Base-by-base conservation (phyloP, 2,329 filamentous ascomycete genomes). In the Cladosporium phlei region DNA sequence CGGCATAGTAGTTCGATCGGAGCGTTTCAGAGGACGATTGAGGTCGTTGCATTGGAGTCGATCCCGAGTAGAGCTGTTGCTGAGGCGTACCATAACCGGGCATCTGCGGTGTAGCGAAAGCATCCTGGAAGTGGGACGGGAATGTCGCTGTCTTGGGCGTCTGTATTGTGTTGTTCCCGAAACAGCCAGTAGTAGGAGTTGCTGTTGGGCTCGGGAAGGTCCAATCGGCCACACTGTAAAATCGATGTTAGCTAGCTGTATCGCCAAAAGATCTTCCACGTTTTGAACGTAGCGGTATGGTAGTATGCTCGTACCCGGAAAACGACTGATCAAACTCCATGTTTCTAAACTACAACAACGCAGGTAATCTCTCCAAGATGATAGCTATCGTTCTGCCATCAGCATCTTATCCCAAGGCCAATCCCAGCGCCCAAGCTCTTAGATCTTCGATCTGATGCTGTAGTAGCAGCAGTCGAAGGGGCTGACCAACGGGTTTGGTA, bases 131-230 rank as follows among this genome's bases (percentile, higher is more conserved):
- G 52, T 74, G 69, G 12, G 69, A 57, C 52, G 69, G 58, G 56
- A 64, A 61, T 56, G 59, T 60, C 28, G 67, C 65, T 8, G 66
- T 66, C 55, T 68, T 71, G 30, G 72, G 72, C 25, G 72, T 74
- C 50, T 70, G 69, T 49, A 59, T 59, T 35, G 61, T 56, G 56
- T 69, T 62, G 48, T 66, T 62, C 35, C 44, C 49, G 50, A 60
- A 64, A 19, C 64, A 65, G 47, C 58, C 56, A 43, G 66, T 68
- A 51, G 69, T 73, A 44, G 72, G 72, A 24, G 72, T 74, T 49
- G 69, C 70, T 48, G 67, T 69, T 29, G 72, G 72, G 63, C 72
- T 75, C 55, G 71, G 72, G 53, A 75, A 69, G 55, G 66, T 69
- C 70, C 71, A 74, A 57, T 73, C 70, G 53, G 66, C 61, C 51